These are phyloP conservation scores for Schrenkiella parvula DNA, from an alignment of 345 rosid species.

Conservation along the genomic window DNA sequence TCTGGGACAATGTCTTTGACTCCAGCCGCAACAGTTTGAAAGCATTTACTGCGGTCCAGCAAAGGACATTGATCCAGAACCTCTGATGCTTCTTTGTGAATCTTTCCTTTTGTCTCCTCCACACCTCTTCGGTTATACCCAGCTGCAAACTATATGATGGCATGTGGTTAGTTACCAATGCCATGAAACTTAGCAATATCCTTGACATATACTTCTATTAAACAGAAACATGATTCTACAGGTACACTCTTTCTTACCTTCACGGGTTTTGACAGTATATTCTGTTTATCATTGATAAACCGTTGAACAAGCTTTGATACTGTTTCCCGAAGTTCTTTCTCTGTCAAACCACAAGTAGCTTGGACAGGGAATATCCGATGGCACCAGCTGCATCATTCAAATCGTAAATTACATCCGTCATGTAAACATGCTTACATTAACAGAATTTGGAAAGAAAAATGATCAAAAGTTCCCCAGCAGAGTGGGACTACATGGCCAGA, in stretches of 20 bases:
- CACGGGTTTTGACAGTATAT: constrained; percentile 43
- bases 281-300: constrained; percentile 50
- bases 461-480: neutral
- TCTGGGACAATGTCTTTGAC: constrained; percentile 74
- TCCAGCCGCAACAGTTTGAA: constrained; percentile 69
- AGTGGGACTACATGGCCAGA: neutral
- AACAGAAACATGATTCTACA: neutral
- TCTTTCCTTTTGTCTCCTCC: constrained; percentile 52
- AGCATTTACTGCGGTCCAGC: constrained; percentile 78
- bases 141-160: constrained; percentile 69
- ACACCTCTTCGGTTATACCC: constrained; percentile 84
- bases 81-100: constrained; percentile 34
- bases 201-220: neutral
- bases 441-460: neutral
- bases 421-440: neutral
- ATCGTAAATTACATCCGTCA: constrained; percentile 6
- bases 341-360: constrained; percentile 74
- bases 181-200: neutral
- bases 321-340: constrained; percentile 59
- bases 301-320: constrained; percentile 72
- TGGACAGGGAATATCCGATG: constrained; percentile 92
- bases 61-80: constrained; percentile 42
- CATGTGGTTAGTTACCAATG: neutral
- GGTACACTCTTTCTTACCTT: constrained; percentile 45
- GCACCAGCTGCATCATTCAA: constrained; percentile 71